Conservation (phyloP, 2,329 filamentous ascomycete species). For the Fusarium algeriense region DNA sequence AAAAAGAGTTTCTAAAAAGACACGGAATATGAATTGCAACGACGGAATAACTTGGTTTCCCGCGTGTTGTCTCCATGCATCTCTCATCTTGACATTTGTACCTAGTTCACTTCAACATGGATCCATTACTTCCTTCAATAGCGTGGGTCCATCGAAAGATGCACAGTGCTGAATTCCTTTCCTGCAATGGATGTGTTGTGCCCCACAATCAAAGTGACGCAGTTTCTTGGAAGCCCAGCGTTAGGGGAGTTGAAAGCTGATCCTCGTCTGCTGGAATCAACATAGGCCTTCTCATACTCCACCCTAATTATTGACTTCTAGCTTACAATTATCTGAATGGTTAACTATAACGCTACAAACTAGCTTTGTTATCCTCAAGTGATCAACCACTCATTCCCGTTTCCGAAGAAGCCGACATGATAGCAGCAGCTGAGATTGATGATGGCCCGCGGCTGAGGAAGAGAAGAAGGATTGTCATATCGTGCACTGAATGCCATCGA, state of each 20-base stretch:
- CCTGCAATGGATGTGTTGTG: not conserved
- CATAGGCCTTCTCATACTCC: not conserved
- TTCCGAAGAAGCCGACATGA: conserved; percentile 18
- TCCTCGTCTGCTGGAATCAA: not conserved
- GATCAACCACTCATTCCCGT: not conserved
- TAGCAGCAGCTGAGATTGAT: not conserved
- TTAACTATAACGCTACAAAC: not conserved
- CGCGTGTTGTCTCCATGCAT: not conserved
- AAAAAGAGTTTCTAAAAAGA: not conserved
- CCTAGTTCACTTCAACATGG: not conserved
- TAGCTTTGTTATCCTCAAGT: not conserved
- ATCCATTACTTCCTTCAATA: not conserved
- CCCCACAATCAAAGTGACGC: conserved; percentile 15
- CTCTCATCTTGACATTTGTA: not conserved
- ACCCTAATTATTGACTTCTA: not conserved
- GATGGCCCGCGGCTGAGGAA: conserved; percentile 56
- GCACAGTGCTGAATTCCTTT: conserved; percentile 31
- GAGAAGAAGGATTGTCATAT: conserved; percentile 70
- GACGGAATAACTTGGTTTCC: not conserved
- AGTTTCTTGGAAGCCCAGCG: conserved; percentile 13
- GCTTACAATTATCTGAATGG: not conserved
- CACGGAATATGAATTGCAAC: not conserved
- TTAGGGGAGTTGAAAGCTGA: conserved; percentile 14
- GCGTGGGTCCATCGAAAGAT: not conserved
- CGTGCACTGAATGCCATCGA: conserved; percentile 73